Evolutionary conservation across 176 grass and related monocot genomes (phyloP), one percentile per base, ranked within the genome.

Genomic region (Cenchrus americanus): DNA sequence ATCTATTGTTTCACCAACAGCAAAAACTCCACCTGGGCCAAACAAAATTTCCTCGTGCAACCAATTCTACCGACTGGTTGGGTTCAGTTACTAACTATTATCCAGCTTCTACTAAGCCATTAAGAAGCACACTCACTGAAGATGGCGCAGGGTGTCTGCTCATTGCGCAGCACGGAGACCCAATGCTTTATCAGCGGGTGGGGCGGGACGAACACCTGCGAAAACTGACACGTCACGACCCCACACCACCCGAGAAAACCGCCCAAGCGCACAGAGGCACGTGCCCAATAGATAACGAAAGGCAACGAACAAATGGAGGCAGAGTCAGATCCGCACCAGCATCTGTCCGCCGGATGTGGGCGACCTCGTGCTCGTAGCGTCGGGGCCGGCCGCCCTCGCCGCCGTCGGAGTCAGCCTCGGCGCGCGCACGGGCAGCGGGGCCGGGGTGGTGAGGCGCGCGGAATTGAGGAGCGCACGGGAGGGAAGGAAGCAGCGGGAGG

Each of bases 181-280:
- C 93, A 94, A 46, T 99, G 96, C 83, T 99, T 99, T 69, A 99
- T 96, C 91, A 96, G 79, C 40, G 96, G 93, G 81, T 99, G 96
- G 40, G 96, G 93, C 24, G 96, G 96, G 65, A 99, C 96, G 78
- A 99, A 94, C 70, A 99, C 93, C 96, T 98, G 80, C 58, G 50
- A 54, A 52, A 51, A 84, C 79, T 66, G 54, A 79, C 79, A 23
- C 79, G 71, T 73, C 24, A 53, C 47, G 34, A 52, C 70, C 23
- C 11, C 55, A 44, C 66, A 42, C 46, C 75, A 49, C 71, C 71
- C 69, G 81, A 84, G 67, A 44, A 32, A 73, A 46, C 85, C 49
- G 48, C 18, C 32, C 22, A 52, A 73, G 49, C 62, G 70, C 77
- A 40, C 77, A 67, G 62, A 67, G 62, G 52, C 85, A 62, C 53